These are phyloP conservation scores for Saussurea involucrata DNA, from an alignment of 129 eudicot species.

Conservation along the genomic window DNA sequence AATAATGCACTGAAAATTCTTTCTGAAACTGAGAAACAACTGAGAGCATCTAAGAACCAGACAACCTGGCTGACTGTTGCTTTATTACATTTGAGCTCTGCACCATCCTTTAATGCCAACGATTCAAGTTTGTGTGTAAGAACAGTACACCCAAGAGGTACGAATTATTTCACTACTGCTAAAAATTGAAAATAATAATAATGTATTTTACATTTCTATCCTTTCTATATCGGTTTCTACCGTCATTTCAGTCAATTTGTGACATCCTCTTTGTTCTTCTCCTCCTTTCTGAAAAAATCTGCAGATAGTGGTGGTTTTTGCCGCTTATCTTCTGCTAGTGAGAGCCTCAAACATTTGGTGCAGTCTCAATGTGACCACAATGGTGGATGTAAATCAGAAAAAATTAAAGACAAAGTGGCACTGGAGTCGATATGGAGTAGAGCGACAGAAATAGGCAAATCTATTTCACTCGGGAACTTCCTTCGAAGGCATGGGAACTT, in stretches of 20 bases:
- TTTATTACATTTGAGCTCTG: conserved; percentile 77
- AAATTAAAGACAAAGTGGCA: conserved; percentile 41
- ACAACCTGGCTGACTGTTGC: conserved; percentile 95
- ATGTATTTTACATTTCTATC: background rate
- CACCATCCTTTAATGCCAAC: conserved; percentile 47
- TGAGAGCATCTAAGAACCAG: conserved; percentile 82
- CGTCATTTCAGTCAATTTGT: background rate
- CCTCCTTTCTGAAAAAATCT: background rate
- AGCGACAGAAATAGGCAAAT: conserved; percentile 56
- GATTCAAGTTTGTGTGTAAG: conserved; percentile 52
- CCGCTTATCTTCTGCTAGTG: conserved; percentile 63
- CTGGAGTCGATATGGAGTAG: conserved; percentile 65
- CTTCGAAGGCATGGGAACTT: conserved; percentile 65
- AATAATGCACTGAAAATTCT: conserved; percentile 73
- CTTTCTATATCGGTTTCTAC: background rate
- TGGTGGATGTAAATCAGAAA: conserved; percentile 41
- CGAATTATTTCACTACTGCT: background rate
- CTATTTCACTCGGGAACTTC: conserved; percentile 61
- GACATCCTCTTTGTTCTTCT: background rate
- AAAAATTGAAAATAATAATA: background rate
- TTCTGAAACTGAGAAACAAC: conserved; percentile 87
- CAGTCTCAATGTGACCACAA: conserved; percentile 35
- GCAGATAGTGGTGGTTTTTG: conserved; percentile 63
- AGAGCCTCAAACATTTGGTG: conserved; percentile 59
- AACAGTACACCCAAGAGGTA: conserved; percentile 55